These are phyloP conservation scores for Pseudogymnoascus sp. DNA, from an alignment of 2,329 filamentous ascomycete species.

Conservation along the genomic window DNA sequence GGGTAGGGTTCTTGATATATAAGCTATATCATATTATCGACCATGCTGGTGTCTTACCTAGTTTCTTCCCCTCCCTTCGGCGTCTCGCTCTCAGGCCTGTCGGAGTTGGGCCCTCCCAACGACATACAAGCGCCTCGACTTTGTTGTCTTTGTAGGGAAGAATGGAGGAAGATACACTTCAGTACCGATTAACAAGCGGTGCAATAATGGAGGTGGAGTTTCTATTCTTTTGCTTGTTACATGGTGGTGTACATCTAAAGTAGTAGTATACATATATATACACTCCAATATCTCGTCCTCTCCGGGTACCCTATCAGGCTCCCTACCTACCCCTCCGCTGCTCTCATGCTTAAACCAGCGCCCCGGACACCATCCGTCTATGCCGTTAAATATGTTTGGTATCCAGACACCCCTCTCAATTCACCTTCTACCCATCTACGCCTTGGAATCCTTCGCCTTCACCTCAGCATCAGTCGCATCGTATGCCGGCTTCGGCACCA, in stretches of 20 bases:
- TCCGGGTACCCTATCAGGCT: neutral
- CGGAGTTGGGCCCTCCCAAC: too few relatives aligned
- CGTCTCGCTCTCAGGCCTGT: too few relatives aligned
- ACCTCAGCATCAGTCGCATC: neutral
- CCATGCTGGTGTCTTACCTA: too few relatives aligned
- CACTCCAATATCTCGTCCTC: neutral
- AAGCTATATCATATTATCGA: neutral
- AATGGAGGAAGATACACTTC: neutral
- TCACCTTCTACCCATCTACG: neutral
- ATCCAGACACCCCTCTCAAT: neutral
- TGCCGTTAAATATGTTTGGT: neutral
- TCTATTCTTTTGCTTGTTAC: conserved; percentile 5
- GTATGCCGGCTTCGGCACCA: neutral
- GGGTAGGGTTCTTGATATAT: neutral
- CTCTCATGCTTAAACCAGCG: neutral
- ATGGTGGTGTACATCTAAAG: conserved; percentile 4
- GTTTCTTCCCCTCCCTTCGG: too few relatives aligned
- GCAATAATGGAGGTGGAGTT: neutral
- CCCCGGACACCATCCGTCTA: neutral
- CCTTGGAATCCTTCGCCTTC: neutral
- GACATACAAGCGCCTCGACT: too few relatives aligned
- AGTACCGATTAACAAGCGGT: neutral
- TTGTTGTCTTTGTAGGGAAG: too few relatives aligned
- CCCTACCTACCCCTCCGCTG: neutral
- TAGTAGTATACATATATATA: conserved; percentile 9